phyloP scores from a whole-genome alignment of 495 filamentous ascomycete species.

The Rostrohypoxylon terebratum region DNA sequence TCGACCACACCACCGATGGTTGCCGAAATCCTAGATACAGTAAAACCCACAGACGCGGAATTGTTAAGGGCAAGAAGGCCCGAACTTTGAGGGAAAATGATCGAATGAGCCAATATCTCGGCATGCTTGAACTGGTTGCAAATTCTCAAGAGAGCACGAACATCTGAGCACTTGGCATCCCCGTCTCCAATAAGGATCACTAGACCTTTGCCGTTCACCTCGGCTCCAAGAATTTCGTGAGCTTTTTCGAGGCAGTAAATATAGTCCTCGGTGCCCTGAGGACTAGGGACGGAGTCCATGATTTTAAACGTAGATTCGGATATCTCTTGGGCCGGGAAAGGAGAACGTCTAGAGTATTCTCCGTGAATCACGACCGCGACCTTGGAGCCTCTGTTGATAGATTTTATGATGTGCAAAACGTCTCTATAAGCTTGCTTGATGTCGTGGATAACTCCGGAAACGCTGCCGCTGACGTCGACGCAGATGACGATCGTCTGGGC shows the following conservation, averaged over 20 bases:
- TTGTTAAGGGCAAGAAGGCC: no score
- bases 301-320: constrained; percentile 18
- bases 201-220: background rate
- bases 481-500: constrained; percentile 23
- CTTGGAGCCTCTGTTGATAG: constrained; percentile 11
- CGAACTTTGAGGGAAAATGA: constrained; percentile 6
- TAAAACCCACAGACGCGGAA: background rate
- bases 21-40: constrained; percentile 13
- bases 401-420: constrained; percentile 17
- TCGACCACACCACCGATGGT: constrained; percentile 7
- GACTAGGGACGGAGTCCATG: background rate
- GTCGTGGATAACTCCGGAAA: background rate
- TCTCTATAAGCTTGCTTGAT: constrained; percentile 31
- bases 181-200: constrained; percentile 28
- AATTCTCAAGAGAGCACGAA: background rate
- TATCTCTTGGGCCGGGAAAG: constrained; percentile 10
- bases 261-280: constrained; percentile 10
- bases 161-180: background rate
- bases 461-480: constrained; percentile 23
- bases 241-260: constrained; percentile 17
- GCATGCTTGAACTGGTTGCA: constrained; percentile 2
- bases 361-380: constrained; percentile 28
- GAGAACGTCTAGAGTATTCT: background rate
- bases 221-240: background rate
- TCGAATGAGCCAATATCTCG: constrained; percentile 9